Conservation (phyloP, 129 eudicot species). For the Gnaphalium uliginosum region DNA sequence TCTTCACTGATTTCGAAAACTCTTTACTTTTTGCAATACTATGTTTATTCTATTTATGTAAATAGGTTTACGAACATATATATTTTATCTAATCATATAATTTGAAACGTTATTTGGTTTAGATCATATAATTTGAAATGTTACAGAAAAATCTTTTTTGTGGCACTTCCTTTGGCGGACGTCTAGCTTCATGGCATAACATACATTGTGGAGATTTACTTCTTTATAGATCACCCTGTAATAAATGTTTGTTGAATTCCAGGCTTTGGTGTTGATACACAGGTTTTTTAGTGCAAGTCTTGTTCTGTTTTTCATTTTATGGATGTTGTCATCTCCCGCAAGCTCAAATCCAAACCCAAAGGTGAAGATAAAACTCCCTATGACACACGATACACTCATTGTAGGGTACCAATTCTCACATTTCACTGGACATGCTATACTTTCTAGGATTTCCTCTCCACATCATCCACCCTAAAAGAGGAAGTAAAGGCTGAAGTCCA, state of each 20-base stretch:
- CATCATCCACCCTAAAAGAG: conserved; percentile 44
- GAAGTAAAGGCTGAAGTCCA: conserved; percentile 57
- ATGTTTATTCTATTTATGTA: no score
- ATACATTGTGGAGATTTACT: conserved; percentile 5
- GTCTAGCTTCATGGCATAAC: not conserved
- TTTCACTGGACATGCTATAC: conserved; percentile 11
- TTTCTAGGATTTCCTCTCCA: conserved; percentile 45
- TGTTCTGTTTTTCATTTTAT: conserved; percentile 67
- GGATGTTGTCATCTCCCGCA: conserved; percentile 71
- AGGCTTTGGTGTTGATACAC: conserved; percentile 88
- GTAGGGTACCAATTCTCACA: conserved; percentile 20
- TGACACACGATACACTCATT: conserved; percentile 17
- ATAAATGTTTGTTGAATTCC: conserved; percentile 39
- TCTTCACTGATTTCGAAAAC: no score
- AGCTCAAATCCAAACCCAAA: conserved; percentile 42
- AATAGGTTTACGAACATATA: not conserved
- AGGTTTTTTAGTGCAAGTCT: conserved; percentile 82
- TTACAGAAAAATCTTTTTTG: not conserved
- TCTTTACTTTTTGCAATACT: no score
- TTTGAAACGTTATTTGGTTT: not conserved
- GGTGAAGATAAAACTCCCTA: conserved; percentile 42
- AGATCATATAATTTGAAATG: not conserved
- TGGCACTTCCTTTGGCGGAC: not conserved
- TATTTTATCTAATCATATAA: not conserved
- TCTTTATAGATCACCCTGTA: conserved; percentile 10